Conservation (phyloP, 2,329 filamentous ascomycete genomes). For the Colletotrichum gloeosporioides region DNA sequence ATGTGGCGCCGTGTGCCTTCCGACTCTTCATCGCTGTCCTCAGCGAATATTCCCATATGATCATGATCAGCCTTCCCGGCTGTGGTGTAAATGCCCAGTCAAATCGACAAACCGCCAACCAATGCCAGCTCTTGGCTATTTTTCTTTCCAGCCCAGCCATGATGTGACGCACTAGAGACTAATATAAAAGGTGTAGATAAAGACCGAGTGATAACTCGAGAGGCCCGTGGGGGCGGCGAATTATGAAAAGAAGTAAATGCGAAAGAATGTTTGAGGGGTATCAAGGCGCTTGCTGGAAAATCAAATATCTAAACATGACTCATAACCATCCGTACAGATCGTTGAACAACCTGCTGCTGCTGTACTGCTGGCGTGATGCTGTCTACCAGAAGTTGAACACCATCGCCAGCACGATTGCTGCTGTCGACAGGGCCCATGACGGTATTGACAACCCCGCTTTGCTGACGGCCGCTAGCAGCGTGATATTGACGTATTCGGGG, state of each 20-base stretch:
- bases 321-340: not conserved
- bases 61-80: not conserved
- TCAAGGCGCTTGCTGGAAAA: conserved; percentile 23
- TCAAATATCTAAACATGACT: conserved; percentile 22
- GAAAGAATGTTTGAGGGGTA: conserved; percentile 14
- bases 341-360: not conserved
- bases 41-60: not conserved
- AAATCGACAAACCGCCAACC: not conserved
- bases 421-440: conserved; percentile 1
- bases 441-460: conserved; percentile 21
- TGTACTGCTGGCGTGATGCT: not conserved
- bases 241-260: not conserved
- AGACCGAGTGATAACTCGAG: not conserved
- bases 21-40: not conserved
- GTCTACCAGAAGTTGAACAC: not conserved
- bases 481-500: conserved; percentile 60
- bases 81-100: not conserved
- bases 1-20: not conserved
- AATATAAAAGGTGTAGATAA: not conserved
- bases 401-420: not conserved
- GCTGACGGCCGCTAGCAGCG: conserved; percentile 45
- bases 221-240: not conserved
- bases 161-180: not conserved
- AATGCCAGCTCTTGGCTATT: not conserved
- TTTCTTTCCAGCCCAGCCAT: not conserved